phyloP scores from a whole-genome alignment of 129 eudicot genomes.

The Flaveria sonorensis region DNA sequence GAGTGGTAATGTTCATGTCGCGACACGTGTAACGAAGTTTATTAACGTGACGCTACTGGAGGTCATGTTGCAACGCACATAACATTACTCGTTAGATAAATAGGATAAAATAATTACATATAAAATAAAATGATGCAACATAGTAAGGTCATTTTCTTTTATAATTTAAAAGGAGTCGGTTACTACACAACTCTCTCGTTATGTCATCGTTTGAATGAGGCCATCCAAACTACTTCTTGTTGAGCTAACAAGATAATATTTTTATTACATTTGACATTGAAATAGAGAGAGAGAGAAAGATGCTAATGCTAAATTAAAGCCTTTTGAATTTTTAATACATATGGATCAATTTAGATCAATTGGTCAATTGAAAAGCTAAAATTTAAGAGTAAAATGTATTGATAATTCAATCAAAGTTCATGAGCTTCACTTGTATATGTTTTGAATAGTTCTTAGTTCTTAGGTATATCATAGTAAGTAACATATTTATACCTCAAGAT shows the following conservation, averaged over 20 bases:
- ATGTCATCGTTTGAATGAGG: slow-evolving; percentile 37
- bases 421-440: not conserved
- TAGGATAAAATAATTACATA: not conserved
- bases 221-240: slow-evolving; percentile 42
- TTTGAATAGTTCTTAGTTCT: too few species aligned
- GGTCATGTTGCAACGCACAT: too few species aligned
- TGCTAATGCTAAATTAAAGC: slow-evolving; percentile 14
- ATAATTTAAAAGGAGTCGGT: slow-evolving; percentile 36
- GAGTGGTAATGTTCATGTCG: too few species aligned
- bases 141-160: not conserved
- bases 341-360: slow-evolving; percentile 16
- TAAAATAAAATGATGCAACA: not conserved
- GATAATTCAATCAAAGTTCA: not conserved
- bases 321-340: not conserved
- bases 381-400: not conserved
- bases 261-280: slow-evolving; percentile 34
- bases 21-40: too few species aligned
- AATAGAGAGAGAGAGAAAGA: not conserved
- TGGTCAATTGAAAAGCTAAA: not conserved
- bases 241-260: slow-evolving; percentile 35
- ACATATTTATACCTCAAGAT: too few species aligned
- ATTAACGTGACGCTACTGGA: too few species aligned
- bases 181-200: slow-evolving; percentile 37
- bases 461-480: too few species aligned
- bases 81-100: not conserved